Base-by-base conservation (phyloP, 768 basidiomycete genomes). In the Podaxis sp. region DNA sequence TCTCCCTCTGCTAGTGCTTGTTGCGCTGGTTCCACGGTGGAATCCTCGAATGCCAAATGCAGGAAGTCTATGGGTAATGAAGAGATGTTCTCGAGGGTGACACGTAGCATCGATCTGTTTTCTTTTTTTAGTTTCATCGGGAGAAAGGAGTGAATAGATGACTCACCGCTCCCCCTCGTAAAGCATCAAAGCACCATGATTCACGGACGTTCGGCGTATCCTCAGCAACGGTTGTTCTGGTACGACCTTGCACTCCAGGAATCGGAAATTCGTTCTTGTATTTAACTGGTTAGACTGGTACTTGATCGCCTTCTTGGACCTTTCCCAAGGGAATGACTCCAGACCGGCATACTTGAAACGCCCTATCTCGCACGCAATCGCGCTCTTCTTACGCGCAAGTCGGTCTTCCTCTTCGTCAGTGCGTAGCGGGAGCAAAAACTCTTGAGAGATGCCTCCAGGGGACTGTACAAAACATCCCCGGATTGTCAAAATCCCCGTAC, bases 161-260 rank as follows among this genome's bases (percentile, higher is more conserved):
- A 76, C 87, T 63, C 65, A 94, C 96, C 77, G 87, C 78, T 99
- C 97, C 37, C 97, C 97, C 53, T 96, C 86, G 70, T 96, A 98
- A 55, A 98, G 78, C 93, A 97, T 96, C 25, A 98, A 77, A 0
- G 96, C 94, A 1, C 94, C 94, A 67, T 97, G 94, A 1, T 91
- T 96, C 22, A 97, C 76, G n/a, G 92, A 93, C 15, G 90, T 92
- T 70, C 92, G 80, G 59, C 92, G 83, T 71, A 99, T 89, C 64
- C 93, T 85, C 59, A 98, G 77, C 36, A 95, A 73, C 8, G 97
- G 97, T 69, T 95, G 93, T 68, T 93, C 89, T 1, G 90, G 88
- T 19, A 96, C 85, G 19, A 98, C 93, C 40, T 82, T 79, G 73
- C 90, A 96, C 69, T 95, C 87, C 68, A 96, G 71, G 70, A 90